Percentiles rank a stretch among this genome's conserved stretches.
These are phyloP conservation scores for Leucosporidium scottii DNA, from an alignment of 768 basidiomycete genomes.

Conservation along the genomic window DNA sequence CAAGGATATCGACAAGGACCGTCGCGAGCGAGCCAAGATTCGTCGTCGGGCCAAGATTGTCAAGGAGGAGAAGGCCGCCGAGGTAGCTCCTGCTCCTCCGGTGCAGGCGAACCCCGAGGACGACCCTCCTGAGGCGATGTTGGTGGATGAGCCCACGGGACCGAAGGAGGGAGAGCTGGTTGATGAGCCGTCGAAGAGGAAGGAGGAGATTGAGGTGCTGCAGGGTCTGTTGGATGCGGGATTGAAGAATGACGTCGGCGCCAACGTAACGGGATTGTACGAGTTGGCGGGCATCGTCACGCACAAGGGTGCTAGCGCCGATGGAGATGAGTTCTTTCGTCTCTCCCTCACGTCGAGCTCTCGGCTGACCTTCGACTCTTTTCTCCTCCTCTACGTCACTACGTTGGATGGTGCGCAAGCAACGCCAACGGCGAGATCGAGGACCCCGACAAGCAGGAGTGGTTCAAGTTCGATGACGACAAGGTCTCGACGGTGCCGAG, in stretches of 20 bases:
- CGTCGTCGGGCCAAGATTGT: constrained; percentile 62
- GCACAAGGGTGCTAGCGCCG: constrained; percentile 92
- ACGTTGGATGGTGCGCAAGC: constrained; percentile 75
- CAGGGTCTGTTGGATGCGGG: constrained; percentile 58
- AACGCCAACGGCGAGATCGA: constrained; percentile 39
- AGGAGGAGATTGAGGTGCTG: constrained; percentile 60
- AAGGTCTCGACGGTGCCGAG: constrained; percentile 75
- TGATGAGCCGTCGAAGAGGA: constrained; percentile 59
- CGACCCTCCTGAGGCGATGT: constrained; percentile 29
- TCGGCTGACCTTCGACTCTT: constrained; percentile 1
- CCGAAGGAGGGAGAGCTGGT: constrained; percentile 48
- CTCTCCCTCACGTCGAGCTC: not conserved
- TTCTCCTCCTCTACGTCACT: constrained; percentile 51
- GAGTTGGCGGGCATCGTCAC: constrained; percentile 94
- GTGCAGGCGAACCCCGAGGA: constrained; percentile 13
- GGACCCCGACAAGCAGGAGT: constrained; percentile 54
- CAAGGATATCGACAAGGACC: constrained; percentile 74
- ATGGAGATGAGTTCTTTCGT: constrained; percentile 55
- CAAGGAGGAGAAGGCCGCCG: constrained; percentile 42
- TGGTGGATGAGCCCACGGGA: constrained; percentile 21
- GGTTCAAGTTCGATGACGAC: constrained; percentile 97
- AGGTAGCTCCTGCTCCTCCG: constrained; percentile 2
- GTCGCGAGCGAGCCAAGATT: constrained; percentile 72
- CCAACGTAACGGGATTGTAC: constrained; percentile 74
- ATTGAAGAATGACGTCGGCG: constrained; percentile 61